Percentiles rank a stretch among this genome's conserved stretches.
phyloP scores from a whole-genome alignment of 2,329 filamentous ascomycete genomes.

The Claviceps sp. region DNA sequence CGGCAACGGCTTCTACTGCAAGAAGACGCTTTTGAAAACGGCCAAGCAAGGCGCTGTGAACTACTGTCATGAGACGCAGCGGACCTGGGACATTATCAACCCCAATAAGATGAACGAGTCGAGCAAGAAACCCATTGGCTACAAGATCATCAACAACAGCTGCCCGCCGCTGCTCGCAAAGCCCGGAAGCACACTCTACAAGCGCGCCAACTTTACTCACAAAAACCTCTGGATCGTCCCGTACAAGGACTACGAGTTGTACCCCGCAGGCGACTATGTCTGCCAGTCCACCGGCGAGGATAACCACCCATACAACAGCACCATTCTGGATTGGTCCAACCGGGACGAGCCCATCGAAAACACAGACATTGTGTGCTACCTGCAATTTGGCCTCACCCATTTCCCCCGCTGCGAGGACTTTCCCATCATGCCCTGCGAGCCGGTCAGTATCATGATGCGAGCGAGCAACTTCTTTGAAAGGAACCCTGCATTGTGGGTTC shows the following conservation, averaged over 20 bases:
- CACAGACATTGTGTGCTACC: conserved; percentile 37
- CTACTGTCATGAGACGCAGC: conserved; percentile 17
- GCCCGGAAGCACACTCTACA: conserved; percentile 23
- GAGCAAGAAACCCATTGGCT: conserved; percentile 29
- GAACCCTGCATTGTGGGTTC: conserved; percentile 38
- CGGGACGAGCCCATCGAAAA: conserved; percentile 36
- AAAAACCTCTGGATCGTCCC: conserved; percentile 30
- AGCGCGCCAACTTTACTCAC: conserved; percentile 26
- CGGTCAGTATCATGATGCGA: conserved; percentile 32
- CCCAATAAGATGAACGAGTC: conserved; percentile 24
- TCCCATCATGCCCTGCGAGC: conserved; percentile 54
- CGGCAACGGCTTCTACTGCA: conserved; percentile 55
- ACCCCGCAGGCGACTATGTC: conserved; percentile 28
- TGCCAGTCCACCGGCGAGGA: conserved; percentile 30
- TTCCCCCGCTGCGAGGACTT: conserved; percentile 52
- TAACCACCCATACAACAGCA: conserved; percentile 8
- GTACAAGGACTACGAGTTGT: conserved; percentile 28
- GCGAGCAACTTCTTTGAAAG: conserved; percentile 38
- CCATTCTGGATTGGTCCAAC: conserved; percentile 32
- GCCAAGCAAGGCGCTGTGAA: conserved; percentile 11
- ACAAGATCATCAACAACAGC: conserved; percentile 29
- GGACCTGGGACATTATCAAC: conserved; percentile 26
- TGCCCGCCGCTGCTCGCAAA: conserved; percentile 35
- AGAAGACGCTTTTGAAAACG: conserved; percentile 14
- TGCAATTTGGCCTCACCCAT: conserved; percentile 42